Evolutionary conservation across 1,284 basidiomycete genomes (phyloP).

Genomic region (Trametes sp.): DNA sequence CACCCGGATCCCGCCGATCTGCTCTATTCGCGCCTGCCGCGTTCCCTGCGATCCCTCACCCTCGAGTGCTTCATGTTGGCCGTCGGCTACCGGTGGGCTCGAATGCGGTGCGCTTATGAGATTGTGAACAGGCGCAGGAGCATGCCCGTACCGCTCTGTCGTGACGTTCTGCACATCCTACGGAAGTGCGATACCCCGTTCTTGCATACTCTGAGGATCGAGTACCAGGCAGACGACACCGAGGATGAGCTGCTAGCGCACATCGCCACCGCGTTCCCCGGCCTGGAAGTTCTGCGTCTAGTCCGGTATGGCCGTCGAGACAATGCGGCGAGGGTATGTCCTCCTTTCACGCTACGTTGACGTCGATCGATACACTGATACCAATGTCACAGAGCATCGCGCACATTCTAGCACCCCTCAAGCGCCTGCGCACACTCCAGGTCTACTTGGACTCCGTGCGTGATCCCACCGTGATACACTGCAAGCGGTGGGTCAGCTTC

Average conservation of each 20-base stretch:
- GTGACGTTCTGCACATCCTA: neutral
- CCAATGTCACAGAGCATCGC: neutral
- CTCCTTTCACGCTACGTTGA: no score
- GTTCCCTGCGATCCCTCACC: neutral
- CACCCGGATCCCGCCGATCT: neutral
- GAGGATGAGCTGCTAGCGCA: neutral
- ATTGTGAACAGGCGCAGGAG: no score
- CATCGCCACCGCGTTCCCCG: neutral
- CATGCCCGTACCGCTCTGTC: no score
- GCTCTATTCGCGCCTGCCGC: neutral
- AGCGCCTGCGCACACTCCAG: neutral
- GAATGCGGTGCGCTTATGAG: neutral
- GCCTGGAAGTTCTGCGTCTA: neutral
- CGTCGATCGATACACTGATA: no score
- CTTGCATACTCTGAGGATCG: neutral
- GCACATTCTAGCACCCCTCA: neutral
- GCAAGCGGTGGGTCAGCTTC: no score
- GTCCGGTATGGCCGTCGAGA: neutral
- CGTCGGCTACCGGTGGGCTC: neutral
- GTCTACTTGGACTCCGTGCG: neutral
- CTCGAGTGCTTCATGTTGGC: neutral
- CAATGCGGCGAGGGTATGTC: no score
- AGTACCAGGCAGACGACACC: neutral
- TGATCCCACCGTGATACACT: no score
- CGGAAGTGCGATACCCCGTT: neutral